Conservation (phyloP, 257 asterid genomes). For the Buddleja alternifolia region DNA sequence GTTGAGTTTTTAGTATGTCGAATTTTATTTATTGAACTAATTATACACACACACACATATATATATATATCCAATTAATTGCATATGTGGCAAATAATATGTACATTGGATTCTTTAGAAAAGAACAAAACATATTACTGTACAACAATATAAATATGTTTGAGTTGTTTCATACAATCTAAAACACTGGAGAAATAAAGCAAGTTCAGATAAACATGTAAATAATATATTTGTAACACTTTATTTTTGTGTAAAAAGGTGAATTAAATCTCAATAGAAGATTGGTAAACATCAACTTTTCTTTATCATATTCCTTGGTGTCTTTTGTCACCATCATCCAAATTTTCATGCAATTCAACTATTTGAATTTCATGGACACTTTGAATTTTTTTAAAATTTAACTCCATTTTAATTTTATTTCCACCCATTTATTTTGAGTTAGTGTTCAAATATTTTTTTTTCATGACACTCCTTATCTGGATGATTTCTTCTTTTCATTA, state of each 20-base stretch:
- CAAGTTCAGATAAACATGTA: constrained; percentile 20
- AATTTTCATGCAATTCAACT: constrained; percentile 34
- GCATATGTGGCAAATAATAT: background rate
- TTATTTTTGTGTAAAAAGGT: constrained; percentile 48
- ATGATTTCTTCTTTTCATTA: background rate
- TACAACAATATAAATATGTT: background rate
- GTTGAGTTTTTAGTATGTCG: background rate
- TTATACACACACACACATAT: too few relatives aligned
- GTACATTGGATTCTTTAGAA: constrained; percentile 4
- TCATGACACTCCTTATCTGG: background rate
- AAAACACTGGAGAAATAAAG: constrained; percentile 33
- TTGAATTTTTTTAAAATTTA: constrained; percentile 14
- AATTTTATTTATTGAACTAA: background rate
- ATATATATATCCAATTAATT: too few relatives aligned
- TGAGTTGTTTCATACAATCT: constrained; percentile 24
- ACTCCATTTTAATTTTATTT: background rate
- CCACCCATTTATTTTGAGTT: background rate
- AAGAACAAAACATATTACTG: background rate
- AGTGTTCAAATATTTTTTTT: background rate
- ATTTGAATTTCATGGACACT: constrained; percentile 24
- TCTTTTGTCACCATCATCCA: constrained; percentile 43
- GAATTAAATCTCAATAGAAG: constrained; percentile 46
- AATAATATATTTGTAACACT: constrained; percentile 41
- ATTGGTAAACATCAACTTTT: constrained; percentile 40
- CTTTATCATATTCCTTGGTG: constrained; percentile 55